A percentile compares a stretch with the other conserved stretches of the same genome.
Conservation (phyloP, 2,329 filamentous ascomycete genomes). For the Lachnellula suecica region DNA sequence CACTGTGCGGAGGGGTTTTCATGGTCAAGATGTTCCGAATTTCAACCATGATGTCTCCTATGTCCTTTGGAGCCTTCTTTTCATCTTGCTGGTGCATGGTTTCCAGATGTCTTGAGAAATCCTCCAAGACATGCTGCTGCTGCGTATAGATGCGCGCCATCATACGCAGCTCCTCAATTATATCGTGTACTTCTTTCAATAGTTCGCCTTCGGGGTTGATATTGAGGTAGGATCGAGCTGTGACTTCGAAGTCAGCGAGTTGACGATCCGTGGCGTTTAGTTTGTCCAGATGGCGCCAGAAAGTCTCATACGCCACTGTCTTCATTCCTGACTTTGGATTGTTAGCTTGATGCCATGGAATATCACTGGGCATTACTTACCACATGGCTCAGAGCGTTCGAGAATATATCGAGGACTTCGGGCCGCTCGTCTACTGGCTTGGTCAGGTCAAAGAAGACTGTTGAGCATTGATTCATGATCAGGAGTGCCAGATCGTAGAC, state of each 20-base stretch:
- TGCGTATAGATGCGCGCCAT: slow-evolving; percentile 39
- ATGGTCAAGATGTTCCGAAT: neutral
- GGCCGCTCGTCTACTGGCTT: slow-evolving; percentile 33
- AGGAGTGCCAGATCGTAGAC: slow-evolving; percentile 38
- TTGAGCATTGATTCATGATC: slow-evolving; percentile 39
- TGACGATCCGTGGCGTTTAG: slow-evolving; percentile 3
- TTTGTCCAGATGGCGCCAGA: slow-evolving; percentile 36
- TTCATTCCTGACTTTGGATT: slow-evolving; percentile 36
- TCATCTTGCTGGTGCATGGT: slow-evolving; percentile 1
- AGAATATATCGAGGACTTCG: slow-evolving; percentile 41
- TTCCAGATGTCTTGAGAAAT: slow-evolving; percentile 1
- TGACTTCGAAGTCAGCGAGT: neutral
- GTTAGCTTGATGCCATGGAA: neutral
- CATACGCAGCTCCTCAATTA: slow-evolving; percentile 46
- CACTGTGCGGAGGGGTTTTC: neutral
- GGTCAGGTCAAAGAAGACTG: slow-evolving; percentile 38
- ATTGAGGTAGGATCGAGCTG: slow-evolving; percentile 6
- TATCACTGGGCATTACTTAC: slow-evolving; percentile 28
- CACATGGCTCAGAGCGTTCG: slow-evolving; percentile 39
- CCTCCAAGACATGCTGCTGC: slow-evolving; percentile 21
- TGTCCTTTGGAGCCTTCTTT: neutral
- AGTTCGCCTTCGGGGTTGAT: slow-evolving; percentile 37
- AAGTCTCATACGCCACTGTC: slow-evolving; percentile 36
- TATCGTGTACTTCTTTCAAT: slow-evolving; percentile 43
- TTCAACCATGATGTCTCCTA: slow-evolving; percentile 1